These are phyloP conservation scores for Acer campestre DNA, from an alignment of 345 rosid species.

Conservation along the genomic window DNA sequence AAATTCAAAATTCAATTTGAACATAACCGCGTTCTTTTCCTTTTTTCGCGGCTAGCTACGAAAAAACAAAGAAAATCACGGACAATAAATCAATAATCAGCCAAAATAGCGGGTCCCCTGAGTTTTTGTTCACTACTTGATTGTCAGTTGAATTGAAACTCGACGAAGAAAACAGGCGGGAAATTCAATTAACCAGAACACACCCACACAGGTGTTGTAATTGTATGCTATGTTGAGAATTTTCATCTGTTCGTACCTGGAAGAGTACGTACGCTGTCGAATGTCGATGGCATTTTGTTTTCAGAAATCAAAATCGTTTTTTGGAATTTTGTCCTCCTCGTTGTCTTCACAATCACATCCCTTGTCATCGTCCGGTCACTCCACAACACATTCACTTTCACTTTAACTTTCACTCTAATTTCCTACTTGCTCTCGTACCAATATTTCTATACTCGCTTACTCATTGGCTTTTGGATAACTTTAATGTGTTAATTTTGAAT, in stretches of 20 bases:
- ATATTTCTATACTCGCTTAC: no score
- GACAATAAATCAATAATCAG: constrained; percentile 3
- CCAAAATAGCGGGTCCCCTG: neutral
- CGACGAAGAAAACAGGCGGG: neutral
- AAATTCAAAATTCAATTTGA: constrained; percentile 29
- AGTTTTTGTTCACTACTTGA: neutral
- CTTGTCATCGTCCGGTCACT: no score
- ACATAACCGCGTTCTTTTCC: constrained; percentile 26
- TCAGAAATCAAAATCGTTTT: constrained; percentile 3
- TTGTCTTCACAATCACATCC: no score
- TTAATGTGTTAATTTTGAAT: no score
- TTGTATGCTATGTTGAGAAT: neutral
- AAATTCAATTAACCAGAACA: neutral
- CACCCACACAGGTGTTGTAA: neutral
- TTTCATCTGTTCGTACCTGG: neutral
- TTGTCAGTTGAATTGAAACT: neutral
- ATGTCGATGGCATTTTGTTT: neutral
- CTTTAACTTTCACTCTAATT: no score
- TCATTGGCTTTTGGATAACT: no score
- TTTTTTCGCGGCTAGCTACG: neutral
- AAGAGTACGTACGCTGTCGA: neutral
- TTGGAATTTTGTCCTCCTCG: neutral
- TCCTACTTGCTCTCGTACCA: no score
- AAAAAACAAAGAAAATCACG: neutral
- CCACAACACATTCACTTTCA: no score